Conservation (phyloP, 2,329 filamentous ascomycete species). For the Chaetomiaceae sp. region DNA sequence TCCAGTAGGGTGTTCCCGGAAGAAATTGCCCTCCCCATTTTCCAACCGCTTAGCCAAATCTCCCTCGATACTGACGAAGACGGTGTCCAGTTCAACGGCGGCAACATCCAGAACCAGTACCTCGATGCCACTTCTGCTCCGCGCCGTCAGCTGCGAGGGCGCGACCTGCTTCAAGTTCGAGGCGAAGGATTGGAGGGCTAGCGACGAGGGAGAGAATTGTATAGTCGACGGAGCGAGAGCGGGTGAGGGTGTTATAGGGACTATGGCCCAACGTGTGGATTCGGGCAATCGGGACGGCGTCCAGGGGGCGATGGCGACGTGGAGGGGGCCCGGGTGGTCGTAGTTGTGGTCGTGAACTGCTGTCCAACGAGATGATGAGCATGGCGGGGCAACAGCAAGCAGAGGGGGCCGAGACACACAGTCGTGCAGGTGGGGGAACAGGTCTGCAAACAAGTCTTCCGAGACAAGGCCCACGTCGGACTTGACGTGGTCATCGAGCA, state of each 20-base stretch:
- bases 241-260: conserved; percentile 63
- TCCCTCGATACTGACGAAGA: conserved; percentile 81
- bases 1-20: conserved; percentile 51
- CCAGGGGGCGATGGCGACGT: conserved; percentile 72
- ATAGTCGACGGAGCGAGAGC: conserved; percentile 70
- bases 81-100: conserved; percentile 71
- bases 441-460: conserved; percentile 73
- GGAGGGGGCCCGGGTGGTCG: conserved; percentile 39
- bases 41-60: conserved; percentile 74
- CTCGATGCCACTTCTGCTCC: conserved; percentile 72
- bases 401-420: conserved; percentile 35
- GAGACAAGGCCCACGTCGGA: conserved; percentile 83
- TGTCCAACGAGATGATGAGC: conserved; percentile 2
- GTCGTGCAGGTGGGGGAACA: conserved; percentile 60
- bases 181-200: conserved; percentile 73
- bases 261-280: conserved; percentile 73
- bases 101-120: conserved; percentile 76
- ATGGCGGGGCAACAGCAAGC: conserved; percentile 16
- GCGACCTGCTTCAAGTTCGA: conserved; percentile 65
- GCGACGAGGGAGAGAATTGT: conserved; percentile 67
- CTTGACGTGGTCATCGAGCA: conserved; percentile 79
- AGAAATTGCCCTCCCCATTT: conserved; percentile 77
- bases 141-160: conserved; percentile 66
- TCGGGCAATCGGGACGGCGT: conserved; percentile 51
- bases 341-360: conserved; percentile 27